Base-by-base conservation (phyloP, 805 yeast genomes). In the Saturnispora galanensis region DNA sequence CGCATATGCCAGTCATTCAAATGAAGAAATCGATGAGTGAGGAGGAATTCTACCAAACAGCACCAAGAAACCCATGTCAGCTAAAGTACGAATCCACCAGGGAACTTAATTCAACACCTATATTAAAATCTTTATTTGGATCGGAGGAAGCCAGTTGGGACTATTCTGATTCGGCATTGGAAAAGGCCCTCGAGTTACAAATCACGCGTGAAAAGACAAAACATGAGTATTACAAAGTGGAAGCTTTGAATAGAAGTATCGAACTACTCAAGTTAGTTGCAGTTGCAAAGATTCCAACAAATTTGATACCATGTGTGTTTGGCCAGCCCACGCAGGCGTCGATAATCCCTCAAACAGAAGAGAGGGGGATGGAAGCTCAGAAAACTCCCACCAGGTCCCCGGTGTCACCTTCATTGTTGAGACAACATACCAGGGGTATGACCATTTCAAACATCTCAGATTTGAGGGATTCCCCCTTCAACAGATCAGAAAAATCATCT, bases 141-240 rank as follows among this genome's bases (percentile, higher is more conserved):
- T 66, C 76, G 3, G 67, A 73, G 29, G 65, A 76, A 11, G 55
- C 67, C 7, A 59, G 64, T 31, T 77, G 82, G 74, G 77, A 79
- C 0, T 71, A 66, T 53, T 65, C 81, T 7, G 83, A 81, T 44
- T 67, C 69, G 8, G 71, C 87, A 3, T 68, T 80, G 28, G 59
- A 68, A 21, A 76, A 74, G 50, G 79, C 87, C 0, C 62, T 86
- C 32, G 69, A 70, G 31, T 69, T 82, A 29, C 70, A 78, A 42
- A 60, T 76, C 3, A 88, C 86, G 57, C 90, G 83, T 56, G 96
- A 89, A 58, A 70, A 73, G 37, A 82, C 96, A 1, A 82, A 81
- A 51, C 96, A 88, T 59, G 93, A 83, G 52, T 80, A 69, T 52
- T 81, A 83, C 58, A 73, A 71, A 44, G 65, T 81, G 16, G 95